Evolutionary conservation across 768 basidiomycete genomes (phyloP).

Genomic region (Psilocybe tampanensis): DNA sequence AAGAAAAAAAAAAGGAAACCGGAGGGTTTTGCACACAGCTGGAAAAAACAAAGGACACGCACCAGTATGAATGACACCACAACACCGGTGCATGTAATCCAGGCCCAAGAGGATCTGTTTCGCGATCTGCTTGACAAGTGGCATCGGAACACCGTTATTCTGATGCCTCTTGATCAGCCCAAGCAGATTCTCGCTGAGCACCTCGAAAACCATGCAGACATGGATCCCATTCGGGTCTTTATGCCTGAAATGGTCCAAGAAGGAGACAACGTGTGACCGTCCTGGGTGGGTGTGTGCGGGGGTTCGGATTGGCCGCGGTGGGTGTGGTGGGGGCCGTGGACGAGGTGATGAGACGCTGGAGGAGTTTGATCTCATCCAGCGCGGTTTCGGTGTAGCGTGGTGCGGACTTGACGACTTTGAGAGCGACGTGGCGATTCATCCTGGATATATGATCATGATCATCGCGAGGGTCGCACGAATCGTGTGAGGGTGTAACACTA

Average conservation of each 20-base stretch:
- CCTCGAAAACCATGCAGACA: constrained; percentile 99
- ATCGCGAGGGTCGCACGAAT: too few relatives aligned
- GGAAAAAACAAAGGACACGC: constrained; percentile 21
- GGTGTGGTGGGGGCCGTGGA: constrained; percentile 56
- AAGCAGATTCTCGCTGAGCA: too few relatives aligned
- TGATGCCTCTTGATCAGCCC: too few relatives aligned
- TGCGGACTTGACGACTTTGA: constrained; percentile 99
- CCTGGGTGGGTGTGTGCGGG: constrained; percentile 82
- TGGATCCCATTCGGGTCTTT: constrained; percentile 96
- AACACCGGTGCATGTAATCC: constrained; percentile 97
- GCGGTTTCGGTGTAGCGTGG: constrained; percentile 97
- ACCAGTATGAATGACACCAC: constrained; percentile 96
- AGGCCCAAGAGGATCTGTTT: constrained; percentile 95
- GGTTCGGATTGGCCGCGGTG: constrained; percentile 51
- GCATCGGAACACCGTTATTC: too few relatives aligned
- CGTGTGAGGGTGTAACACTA: too few relatives aligned
- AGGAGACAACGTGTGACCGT: constrained; percentile 91
- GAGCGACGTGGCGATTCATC: constrained; percentile 96
- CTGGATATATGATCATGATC: too few relatives aligned
- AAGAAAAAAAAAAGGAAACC: too few relatives aligned
- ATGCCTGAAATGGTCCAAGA: constrained; percentile 97
- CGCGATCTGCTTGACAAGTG: constrained; percentile 91
- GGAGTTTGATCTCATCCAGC: constrained; percentile 96
- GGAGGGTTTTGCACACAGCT: too few relatives aligned
- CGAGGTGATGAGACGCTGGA: constrained; percentile 92